Evolutionary conservation across 176 grass and related monocot species (phyloP).

Genomic region (Carex cristatella): DNA sequence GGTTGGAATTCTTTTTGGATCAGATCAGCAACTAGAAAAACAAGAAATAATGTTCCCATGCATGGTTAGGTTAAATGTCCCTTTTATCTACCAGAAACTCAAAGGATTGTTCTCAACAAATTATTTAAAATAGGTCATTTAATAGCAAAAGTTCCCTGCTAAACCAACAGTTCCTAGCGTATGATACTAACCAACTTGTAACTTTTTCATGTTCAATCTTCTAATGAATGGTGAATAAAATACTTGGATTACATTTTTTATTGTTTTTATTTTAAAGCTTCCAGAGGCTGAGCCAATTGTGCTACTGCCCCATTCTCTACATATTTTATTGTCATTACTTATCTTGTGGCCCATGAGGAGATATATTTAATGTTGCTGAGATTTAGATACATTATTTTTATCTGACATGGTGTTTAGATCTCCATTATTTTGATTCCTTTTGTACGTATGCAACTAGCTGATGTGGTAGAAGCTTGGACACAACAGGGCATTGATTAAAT

Average conservation of each 20-base stretch:
- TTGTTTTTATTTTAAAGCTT: too few species aligned
- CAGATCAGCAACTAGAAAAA: neutral
- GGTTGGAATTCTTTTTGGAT: neutral
- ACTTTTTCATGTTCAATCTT: neutral
- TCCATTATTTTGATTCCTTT: neutral
- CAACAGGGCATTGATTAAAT: too few species aligned
- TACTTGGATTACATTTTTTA: neutral
- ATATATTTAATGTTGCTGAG: neutral
- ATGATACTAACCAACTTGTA: slow-evolving; percentile 6
- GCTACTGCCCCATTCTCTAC: too few species aligned
- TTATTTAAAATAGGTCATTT: neutral
- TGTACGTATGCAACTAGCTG: neutral
- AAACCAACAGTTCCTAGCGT: neutral
- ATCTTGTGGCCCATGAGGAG: neutral
- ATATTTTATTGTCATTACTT: neutral
- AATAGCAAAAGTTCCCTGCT: neutral
- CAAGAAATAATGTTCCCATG: neutral
- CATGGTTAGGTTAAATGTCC: slow-evolving; percentile 8
- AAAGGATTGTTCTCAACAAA: neutral
- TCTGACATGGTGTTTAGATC: neutral
- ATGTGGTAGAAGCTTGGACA: too few species aligned
- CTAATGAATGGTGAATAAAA: neutral
- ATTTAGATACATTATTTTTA: neutral
- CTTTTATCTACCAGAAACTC: neutral
- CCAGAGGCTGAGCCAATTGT: too few species aligned